Conservation (phyloP, 208 protist genomes). For the Polymyxa betae region DNA sequence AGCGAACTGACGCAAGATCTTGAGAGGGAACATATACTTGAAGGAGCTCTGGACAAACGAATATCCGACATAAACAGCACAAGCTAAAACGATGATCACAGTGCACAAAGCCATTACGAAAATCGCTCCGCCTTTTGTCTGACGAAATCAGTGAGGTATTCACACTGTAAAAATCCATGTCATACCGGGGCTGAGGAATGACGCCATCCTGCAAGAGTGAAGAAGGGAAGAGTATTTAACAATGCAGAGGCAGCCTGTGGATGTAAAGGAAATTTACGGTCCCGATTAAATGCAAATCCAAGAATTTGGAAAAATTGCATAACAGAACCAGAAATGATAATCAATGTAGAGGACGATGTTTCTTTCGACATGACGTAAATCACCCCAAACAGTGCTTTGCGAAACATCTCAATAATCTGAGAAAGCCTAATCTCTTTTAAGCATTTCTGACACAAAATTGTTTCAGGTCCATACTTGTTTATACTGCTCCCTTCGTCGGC, state of each 20-base stretch:
- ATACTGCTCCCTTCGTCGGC: background rate
- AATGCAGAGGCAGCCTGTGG: background rate
- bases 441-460: no score
- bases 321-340: background rate
- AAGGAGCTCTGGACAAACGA: slow-evolving; percentile 2
- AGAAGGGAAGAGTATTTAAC: background rate
- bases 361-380: slow-evolving; percentile 14
- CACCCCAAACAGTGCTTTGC: background rate
- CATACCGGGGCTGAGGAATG: background rate
- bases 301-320: slow-evolving; percentile 7
- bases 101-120: background rate
- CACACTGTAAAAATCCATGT: no score
- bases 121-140: background rate
- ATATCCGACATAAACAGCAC: background rate
- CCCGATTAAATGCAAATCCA: slow-evolving; percentile 11
- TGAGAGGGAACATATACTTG: background rate
- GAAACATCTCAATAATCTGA: background rate
- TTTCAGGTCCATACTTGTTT: no score
- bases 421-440: no score
- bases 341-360: background rate
- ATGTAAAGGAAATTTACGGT: background rate
- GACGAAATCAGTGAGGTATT: no score
- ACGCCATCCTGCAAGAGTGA: background rate
- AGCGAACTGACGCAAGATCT: background rate
- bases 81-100: background rate